These are phyloP conservation scores for Hypoxylon sp. DNA, from an alignment of 2,329 filamentous ascomycete genomes.

Conservation along the genomic window DNA sequence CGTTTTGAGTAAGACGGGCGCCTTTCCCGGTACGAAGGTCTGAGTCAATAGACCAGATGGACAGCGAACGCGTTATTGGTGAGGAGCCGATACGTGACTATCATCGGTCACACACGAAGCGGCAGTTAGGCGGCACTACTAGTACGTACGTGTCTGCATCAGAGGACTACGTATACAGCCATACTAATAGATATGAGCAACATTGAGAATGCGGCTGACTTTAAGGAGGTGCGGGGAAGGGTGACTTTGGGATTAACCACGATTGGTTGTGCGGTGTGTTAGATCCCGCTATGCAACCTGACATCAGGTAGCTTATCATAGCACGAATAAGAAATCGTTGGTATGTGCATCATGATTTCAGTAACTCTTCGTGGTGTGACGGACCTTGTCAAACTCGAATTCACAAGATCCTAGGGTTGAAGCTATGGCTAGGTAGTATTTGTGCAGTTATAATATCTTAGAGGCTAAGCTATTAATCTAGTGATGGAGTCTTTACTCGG, in stretches of 20 bases:
- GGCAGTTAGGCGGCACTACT: slow-evolving; percentile 15
- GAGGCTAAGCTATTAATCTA: too few species aligned
- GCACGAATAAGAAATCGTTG: slow-evolving; percentile 23
- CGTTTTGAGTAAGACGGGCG: slow-evolving; percentile 90
- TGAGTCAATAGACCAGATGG: slow-evolving; percentile 51
- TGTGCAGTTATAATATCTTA: too few species aligned
- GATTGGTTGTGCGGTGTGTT: slow-evolving; percentile 25
- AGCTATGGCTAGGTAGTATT: not conserved
- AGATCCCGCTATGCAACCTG: slow-evolving; percentile 31
- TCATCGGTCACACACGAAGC: slow-evolving; percentile 9
- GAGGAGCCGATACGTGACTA: slow-evolving; percentile 11
- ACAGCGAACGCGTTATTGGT: not conserved
- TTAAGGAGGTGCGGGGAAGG: slow-evolving; percentile 33
- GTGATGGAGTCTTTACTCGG: not conserved
- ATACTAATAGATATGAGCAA: slow-evolving; percentile 13
- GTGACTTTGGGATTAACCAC: not conserved
- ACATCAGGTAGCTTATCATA: slow-evolving; percentile 10
- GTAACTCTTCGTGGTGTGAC: slow-evolving; percentile 7
- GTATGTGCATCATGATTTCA: slow-evolving; percentile 3
- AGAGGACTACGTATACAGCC: slow-evolving; percentile 4
- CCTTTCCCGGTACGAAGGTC: slow-evolving; percentile 90
- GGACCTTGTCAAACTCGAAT: not conserved
- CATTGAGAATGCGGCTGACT: slow-evolving; percentile 30
- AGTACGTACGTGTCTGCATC: slow-evolving; percentile 12
- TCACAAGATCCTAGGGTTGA: not conserved